phyloP scores from a whole-genome alignment of 345 rosid genomes.

The Excoecaria agallocha region DNA sequence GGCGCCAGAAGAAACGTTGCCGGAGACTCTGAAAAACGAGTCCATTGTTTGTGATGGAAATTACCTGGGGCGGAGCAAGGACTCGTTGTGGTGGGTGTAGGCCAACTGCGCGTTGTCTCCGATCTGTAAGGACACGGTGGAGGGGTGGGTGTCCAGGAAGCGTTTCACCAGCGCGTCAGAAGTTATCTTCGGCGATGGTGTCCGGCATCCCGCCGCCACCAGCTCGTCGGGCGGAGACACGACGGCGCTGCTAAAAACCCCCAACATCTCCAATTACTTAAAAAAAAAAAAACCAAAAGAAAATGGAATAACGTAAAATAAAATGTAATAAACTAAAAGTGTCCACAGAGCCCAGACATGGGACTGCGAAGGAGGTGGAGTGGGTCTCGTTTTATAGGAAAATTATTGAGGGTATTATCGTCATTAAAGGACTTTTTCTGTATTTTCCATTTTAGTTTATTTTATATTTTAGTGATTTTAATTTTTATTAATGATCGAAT shows the following conservation, averaged over 20 bases:
- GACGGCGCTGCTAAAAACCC: slow-evolving; percentile 75
- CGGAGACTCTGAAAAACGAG: neutral
- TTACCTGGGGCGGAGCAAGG: slow-evolving; percentile 74
- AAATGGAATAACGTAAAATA: neutral
- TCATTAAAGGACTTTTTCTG: neutral
- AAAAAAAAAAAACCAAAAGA: neutral
- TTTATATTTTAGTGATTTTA: too few relatives aligned
- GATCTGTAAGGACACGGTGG: slow-evolving; percentile 65
- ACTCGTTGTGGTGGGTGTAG: slow-evolving; percentile 72
- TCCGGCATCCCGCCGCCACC: slow-evolving; percentile 90
- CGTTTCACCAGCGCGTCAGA: slow-evolving; percentile 58
- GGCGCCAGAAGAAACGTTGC: neutral
- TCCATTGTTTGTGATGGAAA: neutral
- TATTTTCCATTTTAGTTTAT: neutral
- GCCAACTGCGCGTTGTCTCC: slow-evolving; percentile 74
- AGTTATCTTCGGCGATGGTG: slow-evolving; percentile 83
- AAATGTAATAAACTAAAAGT: neutral
- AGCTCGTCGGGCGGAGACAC: slow-evolving; percentile 92
- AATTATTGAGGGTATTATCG: slow-evolving; percentile 12
- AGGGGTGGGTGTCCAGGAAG: slow-evolving; percentile 53
- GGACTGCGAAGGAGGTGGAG: neutral
- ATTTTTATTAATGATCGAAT: slow-evolving; percentile 2
- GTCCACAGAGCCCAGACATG: slow-evolving; percentile 18
- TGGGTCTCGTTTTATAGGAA: slow-evolving; percentile 26
- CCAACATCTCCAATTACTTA: slow-evolving; percentile 54